Percentiles rank a stretch among this genome's conserved stretches.
phyloP scores from a whole-genome alignment of 2,329 filamentous ascomycete genomes.

The Trichophyton equinum region DNA sequence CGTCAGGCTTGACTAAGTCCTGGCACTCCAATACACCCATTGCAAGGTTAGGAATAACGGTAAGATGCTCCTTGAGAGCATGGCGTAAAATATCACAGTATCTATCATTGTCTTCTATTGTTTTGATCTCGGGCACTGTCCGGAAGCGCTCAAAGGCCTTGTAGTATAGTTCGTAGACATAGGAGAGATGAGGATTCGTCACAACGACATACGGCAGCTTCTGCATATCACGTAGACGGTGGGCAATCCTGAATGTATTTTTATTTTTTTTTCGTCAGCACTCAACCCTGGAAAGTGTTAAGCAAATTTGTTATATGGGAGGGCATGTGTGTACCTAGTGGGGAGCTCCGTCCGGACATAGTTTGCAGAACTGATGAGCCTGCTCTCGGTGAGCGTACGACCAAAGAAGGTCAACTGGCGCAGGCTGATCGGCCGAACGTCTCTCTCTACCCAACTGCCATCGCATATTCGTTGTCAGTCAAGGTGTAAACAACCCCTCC shows the following conservation, averaged over 20 bases:
- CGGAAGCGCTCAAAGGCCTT: constrained; percentile 88
- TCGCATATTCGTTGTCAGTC: constrained; percentile 12
- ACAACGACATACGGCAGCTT: constrained; percentile 90
- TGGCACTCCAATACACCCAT: constrained; percentile 91
- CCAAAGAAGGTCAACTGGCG: constrained; percentile 97
- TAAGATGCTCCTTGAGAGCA: constrained; percentile 75
- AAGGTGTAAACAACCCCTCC: constrained; percentile 5
- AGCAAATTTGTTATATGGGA: neutral
- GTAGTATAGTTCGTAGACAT: constrained; percentile 95
- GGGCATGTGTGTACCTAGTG: constrained; percentile 45
- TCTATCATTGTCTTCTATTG: constrained; percentile 75
- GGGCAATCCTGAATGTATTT: constrained; percentile 53
- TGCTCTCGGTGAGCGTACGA: constrained; percentile 75
- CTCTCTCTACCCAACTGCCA: constrained; percentile 75
- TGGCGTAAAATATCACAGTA: constrained; percentile 70
- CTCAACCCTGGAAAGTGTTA: neutral
- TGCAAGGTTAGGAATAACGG: constrained; percentile 84
- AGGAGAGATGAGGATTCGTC: constrained; percentile 83
- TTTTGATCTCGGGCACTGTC: constrained; percentile 69
- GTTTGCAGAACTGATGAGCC: constrained; percentile 87
- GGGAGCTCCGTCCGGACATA: constrained; percentile 94
- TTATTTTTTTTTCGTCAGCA: too few relatives aligned
- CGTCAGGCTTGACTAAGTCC: constrained; percentile 63
- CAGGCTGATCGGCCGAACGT: constrained; percentile 88
- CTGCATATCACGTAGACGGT: constrained; percentile 94